phyloP scores from a whole-genome alignment of 1,139 yeast species.

The Saccharomyces pastorianus region DNA sequence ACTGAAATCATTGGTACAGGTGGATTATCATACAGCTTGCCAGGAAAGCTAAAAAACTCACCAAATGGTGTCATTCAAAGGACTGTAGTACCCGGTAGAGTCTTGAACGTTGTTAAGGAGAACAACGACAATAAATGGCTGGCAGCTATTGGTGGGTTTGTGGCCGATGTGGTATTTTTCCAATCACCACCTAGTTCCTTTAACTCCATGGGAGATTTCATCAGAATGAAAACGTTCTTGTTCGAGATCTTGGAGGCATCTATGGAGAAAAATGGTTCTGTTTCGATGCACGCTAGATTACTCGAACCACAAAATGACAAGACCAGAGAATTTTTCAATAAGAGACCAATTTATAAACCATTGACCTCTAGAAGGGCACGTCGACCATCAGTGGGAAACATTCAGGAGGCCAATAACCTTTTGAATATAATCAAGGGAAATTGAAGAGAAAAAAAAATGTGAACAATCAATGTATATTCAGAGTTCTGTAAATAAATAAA shows the following conservation, averaged over 20 bases:
- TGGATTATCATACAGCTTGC: constrained; percentile 62
- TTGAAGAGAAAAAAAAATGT: neutral
- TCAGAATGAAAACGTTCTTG: constrained; percentile 25
- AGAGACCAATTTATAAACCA: neutral
- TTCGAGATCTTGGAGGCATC: constrained; percentile 24
- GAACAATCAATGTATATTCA: neutral
- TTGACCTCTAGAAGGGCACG: neutral
- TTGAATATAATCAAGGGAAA: neutral
- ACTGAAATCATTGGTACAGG: constrained; percentile 53
- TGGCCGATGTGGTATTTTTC: constrained; percentile 34
- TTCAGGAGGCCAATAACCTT: neutral
- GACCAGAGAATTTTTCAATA: neutral
- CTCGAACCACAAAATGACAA: neutral
- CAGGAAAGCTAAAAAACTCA: constrained; percentile 63
- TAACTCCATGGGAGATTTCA: constrained; percentile 22
- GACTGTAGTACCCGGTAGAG: constrained; percentile 63
- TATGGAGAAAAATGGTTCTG: constrained; percentile 24
- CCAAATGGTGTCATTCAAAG: constrained; percentile 65
- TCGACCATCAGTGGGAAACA: neutral
- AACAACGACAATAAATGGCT: constrained; percentile 34
- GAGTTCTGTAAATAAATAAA: neutral
- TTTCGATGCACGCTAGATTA: constrained; percentile 11
- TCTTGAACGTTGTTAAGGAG: constrained; percentile 39
- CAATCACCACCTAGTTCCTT: constrained; percentile 9
- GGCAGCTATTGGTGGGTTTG: constrained; percentile 74